phyloP scores from a whole-genome alignment of 305 asterid genomes.

The Caryopteris hybrid region DNA sequence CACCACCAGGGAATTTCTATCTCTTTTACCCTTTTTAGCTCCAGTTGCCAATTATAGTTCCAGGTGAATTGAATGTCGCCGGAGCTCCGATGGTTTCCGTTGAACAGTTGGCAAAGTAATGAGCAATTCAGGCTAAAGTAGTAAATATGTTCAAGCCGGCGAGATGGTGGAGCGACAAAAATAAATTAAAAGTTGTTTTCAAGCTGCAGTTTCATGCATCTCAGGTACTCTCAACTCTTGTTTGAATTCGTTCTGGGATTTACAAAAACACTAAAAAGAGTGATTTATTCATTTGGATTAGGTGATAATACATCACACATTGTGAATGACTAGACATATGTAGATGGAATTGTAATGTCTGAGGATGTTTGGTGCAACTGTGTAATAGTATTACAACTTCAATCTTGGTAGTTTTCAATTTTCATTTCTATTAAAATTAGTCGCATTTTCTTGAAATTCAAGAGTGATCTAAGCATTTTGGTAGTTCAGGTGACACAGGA shows the following conservation, averaged over 20 bases:
- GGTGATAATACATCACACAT: neutral
- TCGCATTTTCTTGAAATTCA: neutral
- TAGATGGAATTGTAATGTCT: neutral
- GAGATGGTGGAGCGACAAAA: constrained; percentile 89
- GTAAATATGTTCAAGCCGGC: constrained; percentile 74
- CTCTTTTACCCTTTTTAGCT: neutral
- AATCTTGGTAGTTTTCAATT: neutral
- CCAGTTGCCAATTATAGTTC: neutral
- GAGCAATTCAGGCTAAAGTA: constrained; percentile 28
- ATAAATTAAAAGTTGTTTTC: constrained; percentile 79
- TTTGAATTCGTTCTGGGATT: neutral
- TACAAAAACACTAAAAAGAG: neutral
- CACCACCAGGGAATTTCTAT: neutral
- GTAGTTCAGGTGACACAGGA: constrained; percentile 46
- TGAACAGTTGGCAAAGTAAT: constrained; percentile 7
- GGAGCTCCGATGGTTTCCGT: constrained; percentile 48
- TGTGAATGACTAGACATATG: neutral
- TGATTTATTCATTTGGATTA: neutral
- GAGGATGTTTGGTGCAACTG: neutral
- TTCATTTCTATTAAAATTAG: neutral
- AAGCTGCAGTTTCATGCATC: constrained; percentile 92
- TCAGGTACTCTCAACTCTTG: constrained; percentile 47
- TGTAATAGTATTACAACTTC: neutral
- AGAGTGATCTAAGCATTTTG: neutral
- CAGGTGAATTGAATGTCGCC: constrained; percentile 26